Evolutionary conservation across 139 green algal genomes (phyloP).

Genomic region (Bryopsis sp.): DNA sequence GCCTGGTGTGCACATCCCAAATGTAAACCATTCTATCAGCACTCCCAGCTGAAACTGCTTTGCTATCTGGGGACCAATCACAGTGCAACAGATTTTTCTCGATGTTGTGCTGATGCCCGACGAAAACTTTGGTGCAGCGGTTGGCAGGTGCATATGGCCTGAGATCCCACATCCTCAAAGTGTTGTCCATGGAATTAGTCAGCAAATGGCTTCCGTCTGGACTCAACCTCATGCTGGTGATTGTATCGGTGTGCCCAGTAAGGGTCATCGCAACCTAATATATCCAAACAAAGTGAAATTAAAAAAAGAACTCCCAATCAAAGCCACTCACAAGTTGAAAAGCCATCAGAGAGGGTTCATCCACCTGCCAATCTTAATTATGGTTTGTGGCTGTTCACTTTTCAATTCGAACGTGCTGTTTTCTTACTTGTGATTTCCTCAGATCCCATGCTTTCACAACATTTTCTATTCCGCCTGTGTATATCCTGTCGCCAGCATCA

Average conservation of each 20-base stretch:
- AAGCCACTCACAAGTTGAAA: no score
- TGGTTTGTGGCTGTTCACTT: background rate
- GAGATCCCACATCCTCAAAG: slow-evolving; percentile 65
- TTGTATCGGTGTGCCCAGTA: slow-evolving; percentile 46
- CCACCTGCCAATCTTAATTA: background rate
- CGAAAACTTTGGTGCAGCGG: slow-evolving; percentile 38
- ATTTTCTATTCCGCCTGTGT: slow-evolving; percentile 23
- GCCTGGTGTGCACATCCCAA: slow-evolving; percentile 27
- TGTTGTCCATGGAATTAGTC: slow-evolving; percentile 94
- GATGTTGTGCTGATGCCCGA: slow-evolving; percentile 79
- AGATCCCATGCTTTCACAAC: slow-evolving; percentile 18
- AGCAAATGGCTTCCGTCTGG: slow-evolving; percentile 83
- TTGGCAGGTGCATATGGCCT: slow-evolving; percentile 82
- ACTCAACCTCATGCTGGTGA: slow-evolving; percentile 76
- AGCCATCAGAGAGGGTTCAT: no score
- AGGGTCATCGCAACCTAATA: slow-evolving; percentile 43
- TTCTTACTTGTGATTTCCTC: slow-evolving; percentile 11
- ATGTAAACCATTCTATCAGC: slow-evolving; percentile 77
- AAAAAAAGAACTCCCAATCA: no score
- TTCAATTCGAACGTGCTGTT: no score
- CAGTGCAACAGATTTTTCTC: slow-evolving; percentile 90
- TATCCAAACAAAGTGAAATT: no score
- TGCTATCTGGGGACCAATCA: slow-evolving; percentile 79
- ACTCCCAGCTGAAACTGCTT: slow-evolving; percentile 66
- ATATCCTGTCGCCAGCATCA: slow-evolving; percentile 68